These are phyloP conservation scores for Trichoderma lentiforme DNA, from an alignment of 2,329 filamentous ascomycete genomes.

Conservation along the genomic window DNA sequence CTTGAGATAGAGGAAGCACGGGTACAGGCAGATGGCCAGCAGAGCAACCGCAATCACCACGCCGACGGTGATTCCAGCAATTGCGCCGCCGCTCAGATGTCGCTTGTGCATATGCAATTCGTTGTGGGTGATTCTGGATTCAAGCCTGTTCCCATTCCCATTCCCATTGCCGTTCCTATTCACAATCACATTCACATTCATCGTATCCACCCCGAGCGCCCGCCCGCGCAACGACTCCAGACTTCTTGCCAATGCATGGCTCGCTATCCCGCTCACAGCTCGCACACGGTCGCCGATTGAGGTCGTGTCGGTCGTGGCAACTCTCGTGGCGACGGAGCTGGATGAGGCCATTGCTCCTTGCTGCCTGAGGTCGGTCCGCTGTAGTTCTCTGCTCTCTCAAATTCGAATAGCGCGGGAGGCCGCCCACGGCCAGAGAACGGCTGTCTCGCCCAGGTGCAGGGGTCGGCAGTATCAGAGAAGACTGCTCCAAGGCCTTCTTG, in stretches of 20 bases:
- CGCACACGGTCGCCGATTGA: not conserved
- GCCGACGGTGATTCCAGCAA: conserved; percentile 39
- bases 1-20: conserved; percentile 36
- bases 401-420: conserved; percentile 14
- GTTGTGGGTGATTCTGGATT: not conserved
- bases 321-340: not conserved
- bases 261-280: not conserved
- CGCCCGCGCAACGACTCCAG: conserved; percentile 17
- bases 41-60: conserved; percentile 33
- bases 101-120: conserved; percentile 23
- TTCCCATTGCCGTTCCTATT: not conserved
- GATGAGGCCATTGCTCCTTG: conserved; percentile 9
- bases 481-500: not conserved
- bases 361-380: not conserved
- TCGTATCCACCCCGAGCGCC: not conserved
- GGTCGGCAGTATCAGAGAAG: not conserved
- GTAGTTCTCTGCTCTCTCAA: not conserved
- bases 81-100: conserved; percentile 33
- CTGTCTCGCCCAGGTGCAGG: conserved; percentile 2
- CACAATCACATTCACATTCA: not conserved
- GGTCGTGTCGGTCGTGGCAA: not conserved
- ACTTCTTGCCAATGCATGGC: conserved; percentile 20
- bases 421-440: conserved; percentile 14
- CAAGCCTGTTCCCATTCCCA: not conserved
- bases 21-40: conserved; percentile 39